Evolutionary conservation across 2,329 filamentous ascomycete species (phyloP).

Genomic region (Colletotrichum chlorophyti): DNA sequence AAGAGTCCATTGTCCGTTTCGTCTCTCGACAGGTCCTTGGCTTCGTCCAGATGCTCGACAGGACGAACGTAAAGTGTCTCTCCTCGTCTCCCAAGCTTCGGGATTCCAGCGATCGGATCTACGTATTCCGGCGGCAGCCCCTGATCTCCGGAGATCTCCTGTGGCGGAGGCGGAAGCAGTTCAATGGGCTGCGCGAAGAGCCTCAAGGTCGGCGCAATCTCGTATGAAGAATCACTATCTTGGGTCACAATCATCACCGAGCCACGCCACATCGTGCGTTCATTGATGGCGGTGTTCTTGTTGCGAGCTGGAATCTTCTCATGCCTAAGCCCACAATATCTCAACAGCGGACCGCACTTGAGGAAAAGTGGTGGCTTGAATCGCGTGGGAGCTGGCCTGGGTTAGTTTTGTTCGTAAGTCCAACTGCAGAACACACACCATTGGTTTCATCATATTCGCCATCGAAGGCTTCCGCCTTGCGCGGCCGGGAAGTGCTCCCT

Average conservation of each 20-base stretch:
- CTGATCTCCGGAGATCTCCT: conserved; percentile 68
- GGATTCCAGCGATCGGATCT: conserved; percentile 86
- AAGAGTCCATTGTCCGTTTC: conserved; percentile 87
- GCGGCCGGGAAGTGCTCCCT: conserved; percentile 55
- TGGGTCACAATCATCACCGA: conserved; percentile 95
- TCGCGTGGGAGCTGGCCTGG: conserved; percentile 62
- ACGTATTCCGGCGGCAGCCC: conserved; percentile 81
- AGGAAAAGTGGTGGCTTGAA: conserved; percentile 87
- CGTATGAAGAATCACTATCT: conserved; percentile 83
- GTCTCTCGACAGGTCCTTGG: conserved; percentile 76
- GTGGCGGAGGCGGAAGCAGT: conserved; percentile 78
- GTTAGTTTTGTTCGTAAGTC: neutral
- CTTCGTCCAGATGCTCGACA: conserved; percentile 84
- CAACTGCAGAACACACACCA: conserved; percentile 45
- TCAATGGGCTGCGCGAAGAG: conserved; percentile 89
- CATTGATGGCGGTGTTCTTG: conserved; percentile 44
- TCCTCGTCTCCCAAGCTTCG: conserved; percentile 84
- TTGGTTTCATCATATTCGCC: conserved; percentile 71
- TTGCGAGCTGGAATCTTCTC: conserved; percentile 57
- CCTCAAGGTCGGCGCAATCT: conserved; percentile 77
- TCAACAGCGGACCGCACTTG: conserved; percentile 87
- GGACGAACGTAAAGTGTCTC: conserved; percentile 88
- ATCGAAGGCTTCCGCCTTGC: conserved; percentile 69
- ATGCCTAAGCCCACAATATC: conserved; percentile 83
- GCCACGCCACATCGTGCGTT: conserved; percentile 88